Evolutionary conservation across 768 basidiomycete species (phyloP), one percentile per base, ranked within the genome.

Genomic region (Zangia roseola): DNA sequence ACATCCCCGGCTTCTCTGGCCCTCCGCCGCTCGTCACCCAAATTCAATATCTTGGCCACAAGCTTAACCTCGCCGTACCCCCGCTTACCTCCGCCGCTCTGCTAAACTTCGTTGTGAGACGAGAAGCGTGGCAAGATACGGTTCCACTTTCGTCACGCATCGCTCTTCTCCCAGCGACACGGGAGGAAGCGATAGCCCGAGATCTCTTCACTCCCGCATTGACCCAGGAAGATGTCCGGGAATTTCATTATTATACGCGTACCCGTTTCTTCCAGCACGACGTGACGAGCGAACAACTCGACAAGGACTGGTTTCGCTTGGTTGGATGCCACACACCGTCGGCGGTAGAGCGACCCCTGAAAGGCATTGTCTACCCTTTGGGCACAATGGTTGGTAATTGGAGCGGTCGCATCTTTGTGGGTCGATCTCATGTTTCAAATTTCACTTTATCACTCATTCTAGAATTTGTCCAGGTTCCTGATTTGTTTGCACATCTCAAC

Each of bases 301-400:
- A 81, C 54, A 59, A 59, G 38, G 77, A 78, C 45, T 81, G 79
- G 79, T 70, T 65, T 53, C 72, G 79, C 30, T 54, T 76, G 20
- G 74, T 74, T 5, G 61, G 67, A 8, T 79, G 77, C 43, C 61
- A 71, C 48, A 67, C 76, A 43, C 64, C 70, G 5, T 71, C 66
- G 61, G 54, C 60, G 20, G 57, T 58, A 26, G 61, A 69, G 35
- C 59, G 62, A n/a, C 69, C 73, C 12, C 56, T 76, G 24, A 70
- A 71, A 50, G 74, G 75, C 19, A 53, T 64, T 2, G 69, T 78
- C 19, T 78, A 73, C 52, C 59, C 62, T n/a, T 64, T 69, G 19
- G 80, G 80, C 20, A 63, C 72, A 4, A 43, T 80, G 10, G 55
- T 60, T 33, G 80, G 79, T 24, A 63, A 61, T 10, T 80, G 79